Base-by-base conservation (phyloP, 164 flowering plant species). In the Macadamia integrifolia region DNA sequence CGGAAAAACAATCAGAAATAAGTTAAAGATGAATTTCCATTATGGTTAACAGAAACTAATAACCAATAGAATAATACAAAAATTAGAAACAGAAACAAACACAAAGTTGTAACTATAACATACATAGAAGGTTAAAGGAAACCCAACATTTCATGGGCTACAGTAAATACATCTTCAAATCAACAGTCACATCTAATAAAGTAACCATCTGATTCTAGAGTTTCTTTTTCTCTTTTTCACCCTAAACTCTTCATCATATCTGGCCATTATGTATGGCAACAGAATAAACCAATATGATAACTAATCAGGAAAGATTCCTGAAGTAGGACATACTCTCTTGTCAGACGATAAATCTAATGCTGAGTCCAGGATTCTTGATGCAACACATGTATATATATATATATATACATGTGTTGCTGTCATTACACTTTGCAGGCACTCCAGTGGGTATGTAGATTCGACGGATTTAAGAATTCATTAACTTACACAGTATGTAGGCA, bases 401-500 rank as follows among this genome's bases (percentile, higher is more conserved):
- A 23, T 23, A 23, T 23, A 23, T 23, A 23, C 23, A 23, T 23
- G 23, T 23, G 23, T 23, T 23, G 23, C 23, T 23, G 0, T 23
- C 23, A 23, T 23, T 23, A 23, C 23, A 23, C 23, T 23, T 14
- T 53, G 14, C 18, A 46, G 2, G 3, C 57, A 12, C 57, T 14
- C 57, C 13, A 17, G 50, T 46, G 50, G 50, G 12, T 46, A 46
- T 1, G 3, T 44, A 28, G 60, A 2, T 44, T 44, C 65, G 11
- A 17, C 6, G 17, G 29, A 18, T 4, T 14, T 1, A 10, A 56
- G 17, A 62, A 46, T 43, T 62, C 3, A 66, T 65, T 15, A 72
- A 83, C 93, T 85, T 85, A 93, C 93, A 88, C 87, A 17, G 88
- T 82, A 66, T 48, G 59, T 64, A 83, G 74, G 79, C 97, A 91